phyloP scores from a whole-genome alignment of 495 filamentous ascomycete genomes.

The Peziza echinospora region DNA sequence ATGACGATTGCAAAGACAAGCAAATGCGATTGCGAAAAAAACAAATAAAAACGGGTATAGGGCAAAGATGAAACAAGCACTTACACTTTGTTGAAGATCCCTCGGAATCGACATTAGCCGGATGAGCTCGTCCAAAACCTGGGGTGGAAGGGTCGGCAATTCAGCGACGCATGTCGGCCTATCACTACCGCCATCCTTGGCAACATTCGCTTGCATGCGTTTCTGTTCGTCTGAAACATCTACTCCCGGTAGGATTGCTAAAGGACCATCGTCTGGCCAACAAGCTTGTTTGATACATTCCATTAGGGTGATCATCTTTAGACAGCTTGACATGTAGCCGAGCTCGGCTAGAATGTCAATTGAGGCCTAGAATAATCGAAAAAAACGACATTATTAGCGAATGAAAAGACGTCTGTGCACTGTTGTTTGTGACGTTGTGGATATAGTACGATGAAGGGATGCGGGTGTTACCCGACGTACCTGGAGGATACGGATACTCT shows the following conservation, averaged over 20 bases:
- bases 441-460: too few species aligned
- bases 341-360: conserved; percentile 91
- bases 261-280: conserved; percentile 65
- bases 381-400: too few species aligned
- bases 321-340: conserved; percentile 49
- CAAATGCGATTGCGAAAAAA: too few species aligned
- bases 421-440: conserved; percentile 86
- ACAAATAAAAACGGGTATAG: too few species aligned
- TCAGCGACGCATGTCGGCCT: conserved; percentile 21
- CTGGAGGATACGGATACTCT: conserved; percentile 84
- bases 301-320: conserved; percentile 63
- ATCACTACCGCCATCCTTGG: conserved; percentile 7
- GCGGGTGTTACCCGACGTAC: too few species aligned
- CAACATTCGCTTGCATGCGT: conserved; percentile 21
- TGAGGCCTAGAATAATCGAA: conserved; percentile 31
- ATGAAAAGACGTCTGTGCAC: conserved; percentile 28
- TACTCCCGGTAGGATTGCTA: conserved; percentile 68
- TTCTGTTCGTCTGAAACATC: conserved; percentile 23
- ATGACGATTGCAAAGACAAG: too few species aligned
- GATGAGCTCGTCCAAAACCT: conserved; percentile 3
- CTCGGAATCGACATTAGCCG: background rate
- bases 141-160: conserved; percentile 23
- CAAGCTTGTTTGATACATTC: conserved; percentile 79
- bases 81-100: conserved; percentile 11
- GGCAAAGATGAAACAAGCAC: background rate